Conservation (phyloP, 345 rosid species). For the Citrus inodora region DNA sequence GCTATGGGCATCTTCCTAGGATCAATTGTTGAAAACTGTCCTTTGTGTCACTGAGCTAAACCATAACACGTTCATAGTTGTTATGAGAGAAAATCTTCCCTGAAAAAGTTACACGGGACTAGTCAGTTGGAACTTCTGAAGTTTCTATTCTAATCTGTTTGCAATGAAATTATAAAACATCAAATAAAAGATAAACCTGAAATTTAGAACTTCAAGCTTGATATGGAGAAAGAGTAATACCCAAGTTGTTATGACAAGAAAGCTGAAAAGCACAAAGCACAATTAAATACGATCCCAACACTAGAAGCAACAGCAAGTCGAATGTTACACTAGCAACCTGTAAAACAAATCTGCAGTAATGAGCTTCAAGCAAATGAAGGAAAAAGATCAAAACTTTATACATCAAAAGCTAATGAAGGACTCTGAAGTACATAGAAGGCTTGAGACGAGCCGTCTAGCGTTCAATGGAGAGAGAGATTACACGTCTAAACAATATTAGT, state of each 20-base stretch:
- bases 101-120: no score
- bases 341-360: constrained; percentile 12
- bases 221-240: constrained; percentile 31
- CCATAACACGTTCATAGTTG: no score
- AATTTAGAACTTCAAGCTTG: no score
- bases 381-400: not conserved
- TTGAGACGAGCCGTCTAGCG: not conserved
- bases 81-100: no score
- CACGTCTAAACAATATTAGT: not conserved
- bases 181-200: no score
- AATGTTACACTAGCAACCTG: constrained; percentile 99
- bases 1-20: no score
- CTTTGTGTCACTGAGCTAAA: no score
- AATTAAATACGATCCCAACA: constrained; percentile 85
- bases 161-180: no score
- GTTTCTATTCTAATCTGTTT: no score
- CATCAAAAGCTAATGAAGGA: not conserved
- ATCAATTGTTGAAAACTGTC: no score
- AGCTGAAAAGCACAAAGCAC: constrained; percentile 85
- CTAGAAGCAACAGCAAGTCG: constrained; percentile 87
- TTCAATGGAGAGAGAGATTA: not conserved
- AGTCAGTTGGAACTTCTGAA: no score
- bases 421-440: not conserved
- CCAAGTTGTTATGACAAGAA: constrained; percentile 92
- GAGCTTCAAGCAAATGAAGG: not conserved